Base-by-base conservation (phyloP, 352 stramenopile species). In the Phytopythium chamaehyphon region DNA sequence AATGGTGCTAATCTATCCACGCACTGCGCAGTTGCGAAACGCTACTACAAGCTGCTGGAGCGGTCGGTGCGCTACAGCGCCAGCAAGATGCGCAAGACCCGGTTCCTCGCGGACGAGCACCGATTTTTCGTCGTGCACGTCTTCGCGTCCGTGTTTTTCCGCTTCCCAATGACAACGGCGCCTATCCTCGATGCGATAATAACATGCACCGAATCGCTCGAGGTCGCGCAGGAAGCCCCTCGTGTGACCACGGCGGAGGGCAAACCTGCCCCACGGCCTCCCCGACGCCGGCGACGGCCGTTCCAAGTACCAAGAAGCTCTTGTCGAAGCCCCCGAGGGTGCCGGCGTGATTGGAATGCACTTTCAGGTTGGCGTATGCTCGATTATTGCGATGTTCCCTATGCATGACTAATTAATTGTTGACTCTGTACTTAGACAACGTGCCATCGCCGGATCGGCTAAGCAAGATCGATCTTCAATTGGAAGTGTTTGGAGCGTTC, bases 121-220 rank as follows among this genome's bases (percentile, higher is more conserved):
- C 72, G 76, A 11, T 71, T 86, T 31, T 89, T 93, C 45, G 73
- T 81, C 9, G 72, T 73, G 14, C 83, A 93, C 54, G 64, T 90
- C 8, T 90, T 74, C 59, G 76, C 71, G 6, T 64, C 64, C 4
- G 66, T 89, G 28, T 88, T 73, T 55, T 87, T 90, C 42, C 80
- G 83, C 26, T 93, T 90, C 47, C 78, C 78, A 16, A 68, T 72
- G 39, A 40, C 73, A 3, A 63, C 57, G 2, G 40, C 64, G 6
- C 66, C 67, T 28, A 40, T 93, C 3, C 54, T 90, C 49, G 57
- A 83, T 24, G 73, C 74, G 14, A 47, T 91, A 1, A 36, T 83
- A 19, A 64, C 84, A 33, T 81, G 68, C 57, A 85, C 78, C 1
- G 66, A 73, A 28, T 73, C 74, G 44, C 47, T 93, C 4, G 76